Evolutionary conservation across 2,329 filamentous ascomycete species (phyloP).

Genomic region (Aspergillus fructus): DNA sequence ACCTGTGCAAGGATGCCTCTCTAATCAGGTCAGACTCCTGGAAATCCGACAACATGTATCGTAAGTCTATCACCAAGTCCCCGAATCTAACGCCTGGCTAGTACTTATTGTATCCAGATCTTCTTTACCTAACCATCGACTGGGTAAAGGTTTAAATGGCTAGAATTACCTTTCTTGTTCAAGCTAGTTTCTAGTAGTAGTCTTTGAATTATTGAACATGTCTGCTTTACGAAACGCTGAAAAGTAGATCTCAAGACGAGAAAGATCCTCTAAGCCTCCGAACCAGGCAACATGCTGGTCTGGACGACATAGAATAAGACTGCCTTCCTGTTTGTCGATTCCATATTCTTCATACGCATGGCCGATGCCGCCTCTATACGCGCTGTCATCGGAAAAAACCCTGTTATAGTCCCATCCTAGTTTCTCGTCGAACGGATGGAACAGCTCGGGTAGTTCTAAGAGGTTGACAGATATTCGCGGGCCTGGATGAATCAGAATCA

Average conservation of each 20-base stretch:
- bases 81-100: no score
- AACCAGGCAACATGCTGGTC: conserved; percentile 24
- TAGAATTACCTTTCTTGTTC: no score
- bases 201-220: no score
- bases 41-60: background rate
- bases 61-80: background rate
- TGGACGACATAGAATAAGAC: conserved; percentile 21
- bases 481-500: conserved; percentile 14
- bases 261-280: conserved; percentile 9
- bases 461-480: conserved; percentile 4
- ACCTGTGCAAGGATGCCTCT: conserved; percentile 2
- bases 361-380: background rate
- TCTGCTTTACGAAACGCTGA: background rate
- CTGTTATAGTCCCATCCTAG: conserved; percentile 21
- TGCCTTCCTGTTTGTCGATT: conserved; percentile 13
- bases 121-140: background rate
- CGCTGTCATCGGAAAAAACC: conserved; percentile 16
- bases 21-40: background rate
- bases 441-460: conserved; percentile 15
- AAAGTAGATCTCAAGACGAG: background rate
- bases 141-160: no score
- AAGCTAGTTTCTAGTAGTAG: no score
- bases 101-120: background rate
- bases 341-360: conserved; percentile 16
- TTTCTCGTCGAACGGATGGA: conserved; percentile 16